These are phyloP conservation scores for Neopestalotiopsis sp. DNA, from an alignment of 2,329 filamentous ascomycete species.

Conservation along the genomic window DNA sequence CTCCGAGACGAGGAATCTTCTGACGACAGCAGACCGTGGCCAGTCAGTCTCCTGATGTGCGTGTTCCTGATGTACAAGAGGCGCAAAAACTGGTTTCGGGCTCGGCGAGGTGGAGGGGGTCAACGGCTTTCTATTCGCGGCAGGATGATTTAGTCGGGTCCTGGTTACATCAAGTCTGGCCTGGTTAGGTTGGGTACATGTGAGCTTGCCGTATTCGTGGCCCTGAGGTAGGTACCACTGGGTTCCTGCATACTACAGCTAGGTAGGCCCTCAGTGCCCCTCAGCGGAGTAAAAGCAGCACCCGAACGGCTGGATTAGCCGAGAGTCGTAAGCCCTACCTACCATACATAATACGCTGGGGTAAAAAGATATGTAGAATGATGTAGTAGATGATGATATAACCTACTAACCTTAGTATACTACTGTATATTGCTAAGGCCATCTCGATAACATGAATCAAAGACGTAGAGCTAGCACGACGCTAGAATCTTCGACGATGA, in stretches of 20 bases:
- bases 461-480: neutral
- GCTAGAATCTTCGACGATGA: neutral
- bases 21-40: constrained; percentile 8
- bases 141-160: neutral
- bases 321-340: neutral
- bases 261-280: neutral
- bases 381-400: neutral
- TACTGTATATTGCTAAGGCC: neutral
- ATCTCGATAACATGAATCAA: neutral
- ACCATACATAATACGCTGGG: neutral
- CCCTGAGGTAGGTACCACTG: neutral
- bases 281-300: neutral
- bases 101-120: neutral
- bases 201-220: neutral
- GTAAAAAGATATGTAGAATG: neutral
- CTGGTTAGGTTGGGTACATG: neutral
- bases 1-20: neutral
- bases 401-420: neutral
- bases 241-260: neutral
- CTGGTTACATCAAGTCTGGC: neutral
- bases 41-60: constrained; percentile 4
- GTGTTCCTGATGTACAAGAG: constrained; percentile 6
- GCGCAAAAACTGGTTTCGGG: constrained; percentile 13
- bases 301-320: neutral
- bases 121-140: neutral